phyloP scores from a whole-genome alignment of 345 rosid genomes.

The Euclidium syriacum region DNA sequence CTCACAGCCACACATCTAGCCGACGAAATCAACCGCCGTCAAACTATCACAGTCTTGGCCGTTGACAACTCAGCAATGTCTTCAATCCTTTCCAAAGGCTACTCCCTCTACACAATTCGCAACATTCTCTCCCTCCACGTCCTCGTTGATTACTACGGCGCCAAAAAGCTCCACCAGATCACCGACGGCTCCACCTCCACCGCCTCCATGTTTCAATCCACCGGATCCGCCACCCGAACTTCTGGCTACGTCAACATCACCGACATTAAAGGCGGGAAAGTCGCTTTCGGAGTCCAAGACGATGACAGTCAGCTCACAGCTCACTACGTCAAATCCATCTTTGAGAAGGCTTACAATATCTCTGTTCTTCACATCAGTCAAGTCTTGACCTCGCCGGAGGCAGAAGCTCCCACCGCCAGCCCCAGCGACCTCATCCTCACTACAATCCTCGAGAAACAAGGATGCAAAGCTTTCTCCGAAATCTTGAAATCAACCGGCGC shows the following conservation, averaged over 20 bases:
- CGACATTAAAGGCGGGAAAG: conserved; percentile 79
- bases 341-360: conserved; percentile 74
- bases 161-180: conserved; percentile 91
- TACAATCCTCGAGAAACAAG: conserved; percentile 62
- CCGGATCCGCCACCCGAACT: conserved; percentile 81
- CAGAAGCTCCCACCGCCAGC: conserved; percentile 78
- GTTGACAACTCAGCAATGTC: conserved; percentile 84
- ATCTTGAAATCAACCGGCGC: conserved; percentile 57
- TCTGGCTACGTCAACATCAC: conserved; percentile 82
- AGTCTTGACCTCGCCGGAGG: conserved; percentile 62
- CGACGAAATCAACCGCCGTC: conserved; percentile 70
- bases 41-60: conserved; percentile 82
- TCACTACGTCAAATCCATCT: conserved; percentile 60
- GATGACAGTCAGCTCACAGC: conserved; percentile 49
- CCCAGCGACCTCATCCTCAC: conserved; percentile 65
- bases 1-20: conserved; percentile 82
- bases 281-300: conserved; percentile 65
- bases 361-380: conserved; percentile 74
- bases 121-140: conserved; percentile 88
- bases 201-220: conserved; percentile 85
- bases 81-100: conserved; percentile 52
- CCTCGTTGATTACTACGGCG: conserved; percentile 81
- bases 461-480: conserved; percentile 75
- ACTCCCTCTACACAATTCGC: conserved; percentile 59
- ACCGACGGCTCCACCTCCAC: conserved; percentile 58